Evolutionary conservation across 208 protist species (phyloP).

Genomic region (Leishmania lainsoni): DNA sequence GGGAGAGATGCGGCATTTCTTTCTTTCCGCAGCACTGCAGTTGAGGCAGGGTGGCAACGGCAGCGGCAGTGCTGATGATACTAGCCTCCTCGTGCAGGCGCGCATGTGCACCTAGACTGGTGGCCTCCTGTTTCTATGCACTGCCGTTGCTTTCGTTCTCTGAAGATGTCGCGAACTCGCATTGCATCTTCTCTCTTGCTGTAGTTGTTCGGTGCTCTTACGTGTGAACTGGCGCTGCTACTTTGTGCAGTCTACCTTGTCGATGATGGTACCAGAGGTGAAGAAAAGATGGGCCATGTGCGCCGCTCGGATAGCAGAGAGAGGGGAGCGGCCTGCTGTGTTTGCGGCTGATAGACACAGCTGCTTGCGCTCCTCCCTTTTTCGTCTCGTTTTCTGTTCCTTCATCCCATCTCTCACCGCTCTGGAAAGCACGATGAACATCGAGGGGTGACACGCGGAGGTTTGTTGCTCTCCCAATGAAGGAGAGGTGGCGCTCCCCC

Average conservation of each 20-base stretch:
- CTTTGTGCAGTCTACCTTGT: background rate
- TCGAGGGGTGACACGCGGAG: background rate
- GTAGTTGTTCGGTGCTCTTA: background rate
- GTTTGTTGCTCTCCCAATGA: background rate
- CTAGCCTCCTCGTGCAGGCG: background rate
- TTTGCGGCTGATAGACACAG: background rate
- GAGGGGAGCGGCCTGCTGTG: background rate
- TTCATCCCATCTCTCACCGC: background rate
- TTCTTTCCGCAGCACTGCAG: background rate
- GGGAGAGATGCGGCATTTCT: background rate
- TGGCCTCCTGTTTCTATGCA: background rate
- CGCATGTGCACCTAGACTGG: background rate
- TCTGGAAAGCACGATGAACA: too few species aligned
- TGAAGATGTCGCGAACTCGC: background rate
- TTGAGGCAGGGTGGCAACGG: background rate
- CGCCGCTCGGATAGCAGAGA: too few species aligned
- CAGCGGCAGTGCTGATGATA: background rate
- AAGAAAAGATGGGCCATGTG: background rate
- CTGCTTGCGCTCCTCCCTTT: background rate
- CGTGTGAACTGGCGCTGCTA: background rate
- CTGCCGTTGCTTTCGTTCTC: background rate
- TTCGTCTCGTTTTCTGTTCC: background rate
- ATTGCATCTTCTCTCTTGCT: background rate
- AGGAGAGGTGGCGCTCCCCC: too few species aligned
- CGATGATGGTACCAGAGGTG: background rate